Evolutionary conservation across 352 stramenopile genomes (phyloP).

Genomic region (Globisporangium middletonii): DNA sequence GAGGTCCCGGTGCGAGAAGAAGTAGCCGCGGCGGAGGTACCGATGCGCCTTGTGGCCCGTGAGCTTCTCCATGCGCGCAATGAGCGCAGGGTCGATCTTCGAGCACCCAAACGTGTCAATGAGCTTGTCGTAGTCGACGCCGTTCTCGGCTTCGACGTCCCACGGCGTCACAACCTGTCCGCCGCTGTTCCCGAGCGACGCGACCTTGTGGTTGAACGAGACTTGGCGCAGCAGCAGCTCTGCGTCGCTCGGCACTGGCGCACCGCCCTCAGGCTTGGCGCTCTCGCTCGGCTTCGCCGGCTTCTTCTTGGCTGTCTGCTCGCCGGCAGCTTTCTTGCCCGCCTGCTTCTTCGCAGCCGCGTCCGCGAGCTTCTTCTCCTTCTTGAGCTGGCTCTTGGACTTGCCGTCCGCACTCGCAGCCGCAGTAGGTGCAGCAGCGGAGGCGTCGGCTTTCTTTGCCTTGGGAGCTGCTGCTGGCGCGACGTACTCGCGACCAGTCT

Average conservation of each 20-base stretch:
- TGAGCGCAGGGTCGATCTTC: slow-evolving; percentile 90
- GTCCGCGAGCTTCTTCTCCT: slow-evolving; percentile 83
- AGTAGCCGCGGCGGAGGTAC: slow-evolving; percentile 97
- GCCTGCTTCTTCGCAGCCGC: slow-evolving; percentile 29
- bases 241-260: slow-evolving; percentile 41
- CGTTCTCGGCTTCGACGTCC: slow-evolving; percentile 92
- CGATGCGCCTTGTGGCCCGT: slow-evolving; percentile 93
- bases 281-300: slow-evolving; percentile 61
- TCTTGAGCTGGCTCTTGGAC: slow-evolving; percentile 86
- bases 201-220: slow-evolving; percentile 66
- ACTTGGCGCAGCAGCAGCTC: slow-evolving; percentile 69
- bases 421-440: background rate
- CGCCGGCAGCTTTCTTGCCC: slow-evolving; percentile 16
- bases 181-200: slow-evolving; percentile 35
- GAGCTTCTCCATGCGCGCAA: slow-evolving; percentile 94
- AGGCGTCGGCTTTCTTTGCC: slow-evolving; percentile 14
- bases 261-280: slow-evolving; percentile 56
- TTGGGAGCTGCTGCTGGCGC: slow-evolving; percentile 21
- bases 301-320: slow-evolving; percentile 39
- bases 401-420: slow-evolving; percentile 28
- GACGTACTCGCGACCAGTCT: slow-evolving; percentile 68
- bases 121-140: slow-evolving; percentile 99
- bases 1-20: slow-evolving; percentile 99
- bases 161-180: slow-evolving; percentile 90
- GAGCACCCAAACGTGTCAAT: slow-evolving; percentile 97